A percentile compares a stretch with the other conserved stretches of the same genome.
Conservation (phyloP, 257 asterid species). For the Striga asiatica region DNA sequence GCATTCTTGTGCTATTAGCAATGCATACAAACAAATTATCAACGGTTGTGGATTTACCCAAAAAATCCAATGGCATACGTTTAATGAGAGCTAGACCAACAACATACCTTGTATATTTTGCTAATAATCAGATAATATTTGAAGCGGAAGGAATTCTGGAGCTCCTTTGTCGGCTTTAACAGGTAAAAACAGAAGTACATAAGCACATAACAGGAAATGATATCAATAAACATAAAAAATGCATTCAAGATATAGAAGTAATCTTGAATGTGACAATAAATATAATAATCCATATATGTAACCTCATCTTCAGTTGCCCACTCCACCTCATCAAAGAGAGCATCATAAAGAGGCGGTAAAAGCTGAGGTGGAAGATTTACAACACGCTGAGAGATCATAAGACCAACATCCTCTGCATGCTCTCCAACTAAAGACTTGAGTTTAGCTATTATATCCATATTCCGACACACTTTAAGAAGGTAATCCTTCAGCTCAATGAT, state of each 20-base stretch:
- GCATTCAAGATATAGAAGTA: background rate
- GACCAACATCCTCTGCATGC: slow-evolving; percentile 45
- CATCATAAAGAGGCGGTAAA: slow-evolving; percentile 84
- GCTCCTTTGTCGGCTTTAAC: slow-evolving; percentile 69
- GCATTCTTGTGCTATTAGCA: slow-evolving; percentile 54
- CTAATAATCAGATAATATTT: slow-evolving; percentile 58
- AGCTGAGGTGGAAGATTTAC: slow-evolving; percentile 95
- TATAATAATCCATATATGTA: slow-evolving; percentile 10
- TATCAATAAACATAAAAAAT: slow-evolving; percentile 1
- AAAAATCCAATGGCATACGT: background rate
- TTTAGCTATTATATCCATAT: slow-evolving; percentile 24
- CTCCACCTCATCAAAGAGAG: slow-evolving; percentile 72
- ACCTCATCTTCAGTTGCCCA: slow-evolving; percentile 99
- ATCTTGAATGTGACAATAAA: background rate
- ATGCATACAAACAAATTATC: slow-evolving; percentile 1
- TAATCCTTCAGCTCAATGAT: slow-evolving; percentile 46
- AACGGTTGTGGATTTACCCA: background rate
- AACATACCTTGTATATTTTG: slow-evolving; percentile 70
- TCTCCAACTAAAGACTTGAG: slow-evolving; percentile 42
- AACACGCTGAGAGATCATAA: slow-evolving; percentile 71
- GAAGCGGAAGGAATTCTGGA: slow-evolving; percentile 56
- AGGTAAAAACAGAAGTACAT: slow-evolving; percentile 17
- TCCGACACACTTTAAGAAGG: slow-evolving; percentile 49
- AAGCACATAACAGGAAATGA: slow-evolving; percentile 1
- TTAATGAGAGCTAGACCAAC: background rate